These are phyloP conservation scores for Diophrys sp. DNA, from an alignment of 73 alveolate genomes.

Conservation along the genomic window DNA sequence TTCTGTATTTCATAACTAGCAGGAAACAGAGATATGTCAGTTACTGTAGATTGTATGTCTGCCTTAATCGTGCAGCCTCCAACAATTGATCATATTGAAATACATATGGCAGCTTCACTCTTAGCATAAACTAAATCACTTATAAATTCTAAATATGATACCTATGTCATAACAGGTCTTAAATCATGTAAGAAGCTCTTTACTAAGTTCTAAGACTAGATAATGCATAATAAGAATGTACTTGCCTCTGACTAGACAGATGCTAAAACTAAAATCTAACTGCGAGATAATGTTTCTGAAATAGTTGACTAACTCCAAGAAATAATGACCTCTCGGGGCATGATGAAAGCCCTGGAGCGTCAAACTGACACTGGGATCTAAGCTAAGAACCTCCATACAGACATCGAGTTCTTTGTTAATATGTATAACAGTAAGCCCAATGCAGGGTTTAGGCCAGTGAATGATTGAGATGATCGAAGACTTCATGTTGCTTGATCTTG, in stretches of 20 bases:
- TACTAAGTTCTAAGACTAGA: not conserved
- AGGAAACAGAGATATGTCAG: not conserved
- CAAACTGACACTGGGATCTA: not conserved
- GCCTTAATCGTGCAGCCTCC: not conserved
- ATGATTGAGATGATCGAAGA: too few relatives aligned
- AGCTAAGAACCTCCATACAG: not conserved
- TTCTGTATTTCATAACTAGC: not conserved
- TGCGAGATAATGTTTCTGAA: not conserved
- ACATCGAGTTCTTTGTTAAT: not conserved
- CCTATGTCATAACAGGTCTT: not conserved
- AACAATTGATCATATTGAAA: not conserved
- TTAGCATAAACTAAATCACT: not conserved
- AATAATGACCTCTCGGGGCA: not conserved
- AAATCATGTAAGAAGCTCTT: not conserved
- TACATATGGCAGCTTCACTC: not conserved
- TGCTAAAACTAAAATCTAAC: not conserved
- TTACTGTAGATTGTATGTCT: not conserved
- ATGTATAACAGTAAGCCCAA: too few relatives aligned
- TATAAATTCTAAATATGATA: not conserved
- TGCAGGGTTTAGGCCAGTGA: not conserved
- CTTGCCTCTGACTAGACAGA: not conserved
- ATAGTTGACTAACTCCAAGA: not conserved
- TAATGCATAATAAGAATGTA: not conserved
- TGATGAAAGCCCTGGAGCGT: not conserved
- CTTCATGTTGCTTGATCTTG: too few relatives aligned